Conservation (phyloP, 2,329 filamentous ascomycete species). For the Penicillium sumatraense region DNA sequence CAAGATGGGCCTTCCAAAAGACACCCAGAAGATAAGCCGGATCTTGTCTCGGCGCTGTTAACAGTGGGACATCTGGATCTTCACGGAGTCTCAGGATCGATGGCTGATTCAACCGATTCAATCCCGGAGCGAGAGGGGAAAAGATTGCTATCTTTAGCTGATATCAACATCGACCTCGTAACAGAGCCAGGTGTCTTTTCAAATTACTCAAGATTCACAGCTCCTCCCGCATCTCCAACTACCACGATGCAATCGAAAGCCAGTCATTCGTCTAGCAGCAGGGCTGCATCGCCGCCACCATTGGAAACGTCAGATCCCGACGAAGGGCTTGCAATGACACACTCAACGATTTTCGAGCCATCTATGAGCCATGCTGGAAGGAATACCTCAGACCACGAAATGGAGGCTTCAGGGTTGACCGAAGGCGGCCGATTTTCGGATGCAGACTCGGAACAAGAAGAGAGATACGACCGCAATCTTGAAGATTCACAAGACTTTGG, state of each 20-base stretch:
- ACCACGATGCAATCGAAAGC: conserved; percentile 39
- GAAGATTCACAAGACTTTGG: conserved; percentile 33
- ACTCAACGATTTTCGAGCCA: conserved; percentile 44
- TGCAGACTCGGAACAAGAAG: conserved; percentile 44
- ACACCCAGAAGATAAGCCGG: conserved; percentile 40
- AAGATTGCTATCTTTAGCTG: conserved; percentile 50
- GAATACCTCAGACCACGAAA: conserved; percentile 30
- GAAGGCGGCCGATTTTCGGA: conserved; percentile 49
- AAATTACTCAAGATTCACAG: conserved; percentile 46
- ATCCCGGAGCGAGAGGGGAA: conserved; percentile 41
- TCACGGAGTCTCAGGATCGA: conserved; percentile 32
- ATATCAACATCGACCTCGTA: conserved; percentile 51
- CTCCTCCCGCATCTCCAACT: conserved; percentile 38
- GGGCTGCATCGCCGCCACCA: conserved; percentile 32
- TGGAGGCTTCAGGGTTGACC: conserved; percentile 40
- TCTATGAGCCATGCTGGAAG: conserved; percentile 23
- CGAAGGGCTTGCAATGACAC: conserved; percentile 38
- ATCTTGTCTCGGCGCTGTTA: conserved; percentile 41
- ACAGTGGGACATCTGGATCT: conserved; percentile 41
- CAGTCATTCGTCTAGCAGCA: conserved; percentile 35
- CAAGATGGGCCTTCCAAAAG: conserved; percentile 43
- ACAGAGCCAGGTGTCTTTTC: conserved; percentile 56
- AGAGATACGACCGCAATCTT: conserved; percentile 27
- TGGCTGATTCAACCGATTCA: conserved; percentile 23
- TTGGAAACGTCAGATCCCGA: conserved; percentile 29